Base-by-base conservation (phyloP, 768 basidiomycete species). In the Collybiopsis luxurians region DNA sequence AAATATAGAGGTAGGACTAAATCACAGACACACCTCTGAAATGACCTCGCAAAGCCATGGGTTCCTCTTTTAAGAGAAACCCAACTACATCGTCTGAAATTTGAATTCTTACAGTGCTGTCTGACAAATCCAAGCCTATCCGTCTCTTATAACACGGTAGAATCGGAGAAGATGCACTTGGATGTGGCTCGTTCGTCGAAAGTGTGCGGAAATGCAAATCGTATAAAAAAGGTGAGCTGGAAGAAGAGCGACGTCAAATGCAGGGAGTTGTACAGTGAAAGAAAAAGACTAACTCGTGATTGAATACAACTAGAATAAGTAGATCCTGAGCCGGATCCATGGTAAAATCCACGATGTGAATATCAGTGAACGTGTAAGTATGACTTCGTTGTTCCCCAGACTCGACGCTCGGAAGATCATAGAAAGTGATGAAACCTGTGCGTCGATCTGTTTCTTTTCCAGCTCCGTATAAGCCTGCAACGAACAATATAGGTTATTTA, bases 251-350 rank as follows among this genome's bases (percentile, higher is more conserved):
- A 38, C 23, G 27, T 47, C 7, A 55, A 43, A 12, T 36, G 62
- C 27, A 61, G 44, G n/a, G 36, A 51, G 26, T 13, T 42, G 31
- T 13, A 34, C 31, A 48, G 46, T 42, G 27, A 19, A 44, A 15
- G n/a, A 17, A 15, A 7, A 47, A 30, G n/a, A 40, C 46, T 53
- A n/a, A 81, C 81, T 72, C 69, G 23, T 67, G 62, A 36, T 75
- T 71, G 11, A 77, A 67, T 2, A 76, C 71, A 15, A 83, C 76
- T 12, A 84, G 74, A 12, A 81, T 77, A 15, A 83, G 69, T 3
- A 85, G 64, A 65, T 84, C 80, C 66, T 82, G 80, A 4, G 74
- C 69, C 11, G 79, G 80, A 67, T 81, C 81, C 75, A 84, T 82
- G 0, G 82, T 81, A 50, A 84, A 82, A 59, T 85, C 82, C 24